Conservation (phyloP, 805 yeast genomes). For the Lachancea quebecensis region DNA sequence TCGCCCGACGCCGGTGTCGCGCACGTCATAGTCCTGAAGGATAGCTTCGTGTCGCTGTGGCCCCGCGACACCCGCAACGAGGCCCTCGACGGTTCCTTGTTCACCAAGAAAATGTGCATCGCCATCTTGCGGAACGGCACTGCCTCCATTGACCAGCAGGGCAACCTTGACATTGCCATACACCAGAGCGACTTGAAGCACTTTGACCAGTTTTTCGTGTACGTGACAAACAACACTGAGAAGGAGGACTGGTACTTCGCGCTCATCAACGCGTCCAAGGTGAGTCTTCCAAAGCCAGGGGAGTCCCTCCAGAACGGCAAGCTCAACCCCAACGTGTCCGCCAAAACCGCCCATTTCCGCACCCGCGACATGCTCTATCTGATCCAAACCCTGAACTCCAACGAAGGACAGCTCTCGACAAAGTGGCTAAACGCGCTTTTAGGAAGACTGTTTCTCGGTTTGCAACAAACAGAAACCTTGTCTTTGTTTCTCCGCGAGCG, state of each 20-base stretch:
- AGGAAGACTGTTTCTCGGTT: constrained; percentile 73
- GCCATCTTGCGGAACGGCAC: constrained; percentile 50
- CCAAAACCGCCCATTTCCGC: constrained; percentile 64
- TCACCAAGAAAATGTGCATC: constrained; percentile 73
- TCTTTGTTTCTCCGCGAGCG: constrained; percentile 50
- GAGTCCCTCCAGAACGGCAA: constrained; percentile 20
- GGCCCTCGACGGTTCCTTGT: constrained; percentile 60
- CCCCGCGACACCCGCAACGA: constrained; percentile 52
- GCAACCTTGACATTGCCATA: constrained; percentile 3
- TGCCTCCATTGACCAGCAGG: constrained; percentile 16
- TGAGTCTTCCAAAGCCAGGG: constrained; percentile 15
- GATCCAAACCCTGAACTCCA: constrained; percentile 70
- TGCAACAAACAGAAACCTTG: constrained; percentile 65
- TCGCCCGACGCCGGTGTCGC: constrained; percentile 39
- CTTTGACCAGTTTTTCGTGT: constrained; percentile 47
- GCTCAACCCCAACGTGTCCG: constrained; percentile 56
- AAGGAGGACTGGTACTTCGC: constrained; percentile 94
- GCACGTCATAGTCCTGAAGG: constrained; percentile 71
- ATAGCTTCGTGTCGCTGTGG: constrained; percentile 73
- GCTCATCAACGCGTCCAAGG: constrained; percentile 67
- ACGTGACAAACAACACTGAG: constrained; percentile 68
- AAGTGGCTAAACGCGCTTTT: constrained; percentile 86
- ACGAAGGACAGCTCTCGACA: constrained; percentile 75
- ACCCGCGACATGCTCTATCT: constrained; percentile 67
- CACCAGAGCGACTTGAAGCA: not conserved